Conservation (phyloP, 257 asterid species). For the Cynanchum wilfordii region DNA sequence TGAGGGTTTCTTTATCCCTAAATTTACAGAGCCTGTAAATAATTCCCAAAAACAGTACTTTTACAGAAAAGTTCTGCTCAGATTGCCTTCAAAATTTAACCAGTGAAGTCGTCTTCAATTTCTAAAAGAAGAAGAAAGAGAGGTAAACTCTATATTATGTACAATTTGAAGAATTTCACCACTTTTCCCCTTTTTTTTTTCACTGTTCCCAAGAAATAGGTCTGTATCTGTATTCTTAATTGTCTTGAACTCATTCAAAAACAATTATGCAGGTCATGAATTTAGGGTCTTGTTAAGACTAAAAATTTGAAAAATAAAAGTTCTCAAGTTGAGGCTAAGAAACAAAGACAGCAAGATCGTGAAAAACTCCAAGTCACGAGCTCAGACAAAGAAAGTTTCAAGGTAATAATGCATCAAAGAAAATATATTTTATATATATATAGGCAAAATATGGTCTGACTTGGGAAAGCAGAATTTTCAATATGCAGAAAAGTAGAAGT, state of each 20-base stretch:
- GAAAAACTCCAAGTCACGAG: background rate
- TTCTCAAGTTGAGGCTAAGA: background rate
- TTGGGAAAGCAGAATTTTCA: background rate
- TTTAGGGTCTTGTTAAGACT: no score
- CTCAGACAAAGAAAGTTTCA: background rate
- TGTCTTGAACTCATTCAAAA: background rate
- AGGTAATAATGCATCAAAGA: background rate
- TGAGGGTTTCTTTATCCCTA: conserved; percentile 9
- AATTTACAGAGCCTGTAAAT: background rate
- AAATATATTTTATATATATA: background rate
- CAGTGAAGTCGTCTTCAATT: background rate
- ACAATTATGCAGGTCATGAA: no score
- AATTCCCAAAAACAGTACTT: background rate
- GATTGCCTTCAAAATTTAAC: conserved; percentile 1
- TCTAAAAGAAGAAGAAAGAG: background rate
- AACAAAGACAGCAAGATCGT: background rate
- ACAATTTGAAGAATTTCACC: background rate
- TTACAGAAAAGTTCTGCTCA: background rate
- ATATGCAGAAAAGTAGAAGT: conserved; percentile 3
- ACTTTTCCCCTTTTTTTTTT: background rate
- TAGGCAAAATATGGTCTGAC: background rate
- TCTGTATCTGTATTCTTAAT: background rate
- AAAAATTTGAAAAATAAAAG: no score
- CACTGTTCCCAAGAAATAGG: background rate
- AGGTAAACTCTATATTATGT: background rate